phyloP scores from a whole-genome alignment of 257 asterid genomes.

The Capsicum pubescens region DNA sequence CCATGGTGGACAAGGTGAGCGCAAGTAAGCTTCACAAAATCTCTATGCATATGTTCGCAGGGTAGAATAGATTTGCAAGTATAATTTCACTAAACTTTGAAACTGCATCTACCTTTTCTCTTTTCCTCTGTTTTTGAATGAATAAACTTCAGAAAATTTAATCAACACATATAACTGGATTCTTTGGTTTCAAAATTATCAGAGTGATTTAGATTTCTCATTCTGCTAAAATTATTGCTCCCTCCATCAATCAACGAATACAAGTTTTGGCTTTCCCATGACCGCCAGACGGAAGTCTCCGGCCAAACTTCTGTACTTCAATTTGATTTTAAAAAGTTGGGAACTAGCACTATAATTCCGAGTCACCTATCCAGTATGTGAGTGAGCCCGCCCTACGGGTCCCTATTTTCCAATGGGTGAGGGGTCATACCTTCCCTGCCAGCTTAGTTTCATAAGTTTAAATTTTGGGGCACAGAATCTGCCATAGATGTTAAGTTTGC shows the following conservation, averaged over 20 bases:
- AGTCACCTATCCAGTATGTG: too few species aligned
- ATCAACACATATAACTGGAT: conserved; percentile 1
- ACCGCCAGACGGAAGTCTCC: too few species aligned
- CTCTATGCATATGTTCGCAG: neutral
- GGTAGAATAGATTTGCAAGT: neutral
- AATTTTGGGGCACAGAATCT: too few species aligned
- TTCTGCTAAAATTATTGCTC: neutral
- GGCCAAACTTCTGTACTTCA: too few species aligned
- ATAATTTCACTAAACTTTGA: neutral
- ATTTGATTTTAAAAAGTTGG: too few species aligned
- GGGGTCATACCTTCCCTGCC: too few species aligned
- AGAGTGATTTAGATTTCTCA: neutral
- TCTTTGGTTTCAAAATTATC: neutral
- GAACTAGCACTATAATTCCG: too few species aligned
- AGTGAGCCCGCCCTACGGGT: too few species aligned
- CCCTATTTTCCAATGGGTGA: too few species aligned
- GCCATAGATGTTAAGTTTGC: too few species aligned
- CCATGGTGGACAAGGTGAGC: neutral
- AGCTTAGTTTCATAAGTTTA: too few species aligned
- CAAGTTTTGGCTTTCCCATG: too few species aligned
- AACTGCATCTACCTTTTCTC: neutral
- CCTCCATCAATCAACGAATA: neutral
- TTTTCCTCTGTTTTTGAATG: neutral
- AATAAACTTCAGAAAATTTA: neutral
- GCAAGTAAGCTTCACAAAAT: neutral